Base-by-base conservation (phyloP, 345 rosid genomes). In the Linum trigynum region DNA sequence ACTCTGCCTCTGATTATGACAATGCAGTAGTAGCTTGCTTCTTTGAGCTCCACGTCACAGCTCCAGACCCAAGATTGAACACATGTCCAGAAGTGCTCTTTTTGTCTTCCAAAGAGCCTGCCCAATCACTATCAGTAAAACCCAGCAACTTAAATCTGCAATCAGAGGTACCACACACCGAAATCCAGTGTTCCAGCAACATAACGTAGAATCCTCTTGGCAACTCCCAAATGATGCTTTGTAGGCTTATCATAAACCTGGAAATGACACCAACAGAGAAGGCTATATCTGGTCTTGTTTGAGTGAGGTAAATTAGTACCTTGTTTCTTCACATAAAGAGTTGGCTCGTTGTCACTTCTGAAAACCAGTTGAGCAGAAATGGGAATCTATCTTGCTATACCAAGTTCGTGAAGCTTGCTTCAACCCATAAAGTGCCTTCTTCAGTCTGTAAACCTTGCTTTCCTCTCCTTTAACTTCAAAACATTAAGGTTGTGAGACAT, bases 61-160 rank as follows among this genome's bases (percentile, higher is more conserved):
- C 61, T 7, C 53, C 45, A 1, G 14, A 41, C 2, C 68, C 57
- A 4, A 70, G 10, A 17, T 4, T 17, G n/a, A 70, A 70, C 16
- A 42, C 16, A 42, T 57, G 63, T 0, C 63, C 73, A 1, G 42
- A 70, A 2, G 73, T 64, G 42, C 62, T 70, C 37, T 57, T 70
- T 55, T 53, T 70, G n/a, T 70, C 73, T 39, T 70, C 56, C 2
- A 42, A 2, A 0, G 41, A 70, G 6, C 68, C 63, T 5, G 37
- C 43, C 56, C 43, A 70, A 42, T 70, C 73, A 57, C 68, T 70
- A 12, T 63, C 68, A 6, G 16, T 40, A 23, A 0, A 71, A 4
- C 75, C 66, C 15, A 3, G 2, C 0, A 62, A 11, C 12, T 38
- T 62, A 53, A 39, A 9, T 45, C 38, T 12, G 4, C 7, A 45